These are phyloP conservation scores for Cryoendolithus antarcticus DNA, from an alignment of 2,329 filamentous ascomycete species.

Conservation along the genomic window DNA sequence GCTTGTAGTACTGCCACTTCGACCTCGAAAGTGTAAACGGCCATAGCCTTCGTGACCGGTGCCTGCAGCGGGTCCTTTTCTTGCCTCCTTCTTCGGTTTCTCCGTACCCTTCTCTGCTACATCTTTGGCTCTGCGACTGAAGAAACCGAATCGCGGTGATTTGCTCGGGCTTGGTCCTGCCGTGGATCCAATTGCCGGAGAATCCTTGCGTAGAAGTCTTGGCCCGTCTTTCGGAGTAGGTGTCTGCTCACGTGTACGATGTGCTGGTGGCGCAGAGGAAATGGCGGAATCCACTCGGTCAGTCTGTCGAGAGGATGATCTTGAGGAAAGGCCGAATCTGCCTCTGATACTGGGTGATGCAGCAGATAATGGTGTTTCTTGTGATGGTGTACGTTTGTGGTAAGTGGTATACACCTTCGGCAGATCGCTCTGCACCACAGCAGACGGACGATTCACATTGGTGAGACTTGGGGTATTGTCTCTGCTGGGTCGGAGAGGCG, in stretches of 20 bases:
- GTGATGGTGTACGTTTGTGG: conserved; percentile 40
- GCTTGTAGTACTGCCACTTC: conserved; percentile 49
- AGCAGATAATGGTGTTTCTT: conserved; percentile 28
- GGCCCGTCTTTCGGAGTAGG: conserved; percentile 7
- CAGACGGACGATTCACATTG: conserved; percentile 35
- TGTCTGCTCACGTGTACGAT: no score
- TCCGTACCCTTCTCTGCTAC: conserved; percentile 39
- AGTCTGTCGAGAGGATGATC: conserved; percentile 18
- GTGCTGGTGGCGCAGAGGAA: conserved; percentile 15
- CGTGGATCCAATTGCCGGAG: conserved; percentile 21
- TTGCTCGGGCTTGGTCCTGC: conserved; percentile 44
- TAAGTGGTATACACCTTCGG: conserved; percentile 33
- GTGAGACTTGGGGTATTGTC: conserved; percentile 33
- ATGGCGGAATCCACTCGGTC: conserved; percentile 21
- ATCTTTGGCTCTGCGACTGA: conserved; percentile 59
- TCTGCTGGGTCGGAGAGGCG: conserved; percentile 31
- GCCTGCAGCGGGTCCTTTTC: conserved; percentile 78
- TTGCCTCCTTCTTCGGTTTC: conserved; percentile 45
- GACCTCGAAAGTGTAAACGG: conserved; percentile 50
- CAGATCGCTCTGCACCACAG: conserved; percentile 46
- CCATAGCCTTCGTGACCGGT: conserved; percentile 87
- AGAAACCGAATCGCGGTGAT: conserved; percentile 63
- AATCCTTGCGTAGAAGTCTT: conserved; percentile 17
- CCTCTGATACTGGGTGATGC: conserved; percentile 25
- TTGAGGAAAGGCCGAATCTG: conserved; percentile 25